A percentile compares a stretch with the other conserved stretches of the same genome.
phyloP scores from a whole-genome alignment of 225 moss, liverwort and hornwort genomes.

The Thuidium tamariscinum region DNA sequence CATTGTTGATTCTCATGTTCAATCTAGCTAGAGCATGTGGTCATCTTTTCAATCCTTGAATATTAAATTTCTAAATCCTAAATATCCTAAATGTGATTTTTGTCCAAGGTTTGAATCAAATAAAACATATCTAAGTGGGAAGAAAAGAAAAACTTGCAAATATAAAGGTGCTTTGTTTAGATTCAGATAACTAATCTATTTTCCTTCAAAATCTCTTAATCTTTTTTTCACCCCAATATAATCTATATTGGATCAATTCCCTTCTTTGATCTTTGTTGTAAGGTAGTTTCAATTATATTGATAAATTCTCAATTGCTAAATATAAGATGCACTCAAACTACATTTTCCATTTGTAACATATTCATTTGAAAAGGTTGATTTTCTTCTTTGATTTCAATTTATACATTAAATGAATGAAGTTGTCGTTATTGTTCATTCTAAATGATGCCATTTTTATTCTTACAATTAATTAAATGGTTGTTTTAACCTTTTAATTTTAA shows the following conservation, averaged over 20 bases:
- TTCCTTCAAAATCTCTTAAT: neutral
- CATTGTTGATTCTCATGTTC: neutral
- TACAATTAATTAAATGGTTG: neutral
- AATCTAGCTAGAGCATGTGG: neutral
- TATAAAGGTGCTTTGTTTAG: neutral
- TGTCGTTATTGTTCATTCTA: rapidly evolving
- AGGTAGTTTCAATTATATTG: neutral
- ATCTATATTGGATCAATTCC: rapidly evolving
- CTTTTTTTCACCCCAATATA: rapidly evolving
- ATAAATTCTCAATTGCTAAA: neutral
- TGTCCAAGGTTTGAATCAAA: too few relatives aligned
- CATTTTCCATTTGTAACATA: neutral
- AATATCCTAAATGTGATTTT: too few relatives aligned
- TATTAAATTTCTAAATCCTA: too few relatives aligned
- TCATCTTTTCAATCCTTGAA: neutral
- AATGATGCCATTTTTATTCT: neutral
- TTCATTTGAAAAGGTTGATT: neutral
- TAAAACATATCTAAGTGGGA: too few relatives aligned
- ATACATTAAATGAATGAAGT: neutral
- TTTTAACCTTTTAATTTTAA: neutral
- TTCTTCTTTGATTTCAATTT: neutral
- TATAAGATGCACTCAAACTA: rapidly evolving
- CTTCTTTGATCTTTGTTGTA: neutral
- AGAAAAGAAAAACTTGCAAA: too few relatives aligned
- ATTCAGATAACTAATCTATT: neutral